These are phyloP conservation scores for Phytophthora syringae DNA, from an alignment of 352 stramenopile genomes.

Conservation along the genomic window DNA sequence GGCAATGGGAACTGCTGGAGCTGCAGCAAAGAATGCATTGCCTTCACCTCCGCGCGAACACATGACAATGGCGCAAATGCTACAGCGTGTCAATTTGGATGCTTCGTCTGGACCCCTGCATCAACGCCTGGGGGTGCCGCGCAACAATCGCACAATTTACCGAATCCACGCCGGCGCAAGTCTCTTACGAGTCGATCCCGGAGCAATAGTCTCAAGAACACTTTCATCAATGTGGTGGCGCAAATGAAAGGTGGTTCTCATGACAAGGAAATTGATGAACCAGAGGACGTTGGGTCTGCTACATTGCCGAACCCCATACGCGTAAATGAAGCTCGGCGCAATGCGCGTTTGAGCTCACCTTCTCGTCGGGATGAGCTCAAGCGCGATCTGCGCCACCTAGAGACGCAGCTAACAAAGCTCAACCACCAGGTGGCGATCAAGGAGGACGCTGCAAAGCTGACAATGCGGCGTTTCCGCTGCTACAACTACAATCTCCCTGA, in stretches of 20 bases:
- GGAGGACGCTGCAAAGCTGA: conserved; percentile 61
- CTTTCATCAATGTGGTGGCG: conserved; percentile 66
- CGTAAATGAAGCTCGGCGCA: conserved; percentile 30
- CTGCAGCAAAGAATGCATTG: conserved; percentile 23
- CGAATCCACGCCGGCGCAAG: conserved; percentile 55
- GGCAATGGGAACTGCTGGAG: conserved; percentile 38
- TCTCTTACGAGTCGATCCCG: conserved; percentile 63
- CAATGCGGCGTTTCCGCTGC: conserved; percentile 69
- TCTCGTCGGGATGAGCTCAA: conserved; percentile 62
- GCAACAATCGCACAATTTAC: conserved; percentile 38
- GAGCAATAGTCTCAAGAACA: conserved; percentile 76
- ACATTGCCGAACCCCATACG: conserved; percentile 41
- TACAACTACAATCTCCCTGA: conserved; percentile 88
- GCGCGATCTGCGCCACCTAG: conserved; percentile 58
- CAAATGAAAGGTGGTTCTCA: conserved; percentile 54
- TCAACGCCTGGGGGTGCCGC: not conserved
- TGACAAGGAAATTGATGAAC: conserved; percentile 41
- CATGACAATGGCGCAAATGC: conserved; percentile 45
- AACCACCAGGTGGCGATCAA: conserved; percentile 73
- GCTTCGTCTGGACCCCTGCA: conserved; percentile 10
- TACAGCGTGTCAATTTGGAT: conserved; percentile 38
- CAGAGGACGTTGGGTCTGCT: conserved; percentile 35
- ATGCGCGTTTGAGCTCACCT: conserved; percentile 33
- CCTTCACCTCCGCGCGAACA: conserved; percentile 32
- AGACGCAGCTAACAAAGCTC: conserved; percentile 66